Evolutionary conservation across 208 protist species (phyloP), one percentile per base, ranked within the genome.

Genomic region (Wallacemonas sp.): DNA sequence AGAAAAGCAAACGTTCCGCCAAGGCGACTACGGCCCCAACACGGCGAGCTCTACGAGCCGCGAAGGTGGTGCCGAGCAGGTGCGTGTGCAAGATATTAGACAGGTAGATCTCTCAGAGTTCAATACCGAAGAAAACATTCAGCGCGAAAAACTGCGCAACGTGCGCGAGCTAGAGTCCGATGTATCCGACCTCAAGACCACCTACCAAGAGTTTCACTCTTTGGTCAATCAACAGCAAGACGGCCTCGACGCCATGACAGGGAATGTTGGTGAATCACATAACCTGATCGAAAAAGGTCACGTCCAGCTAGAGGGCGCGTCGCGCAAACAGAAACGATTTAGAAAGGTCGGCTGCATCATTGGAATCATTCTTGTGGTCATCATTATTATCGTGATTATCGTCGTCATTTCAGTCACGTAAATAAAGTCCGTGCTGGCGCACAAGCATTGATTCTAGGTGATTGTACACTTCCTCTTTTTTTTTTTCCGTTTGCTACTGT

Each of bases 121-220:
- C 54, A 70, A 80, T 70, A 89, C 80, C 0, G 84, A 92, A 51
- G 86, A 94, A 69, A 82, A 78, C 17, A 77, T 89, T 47, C 81
- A 91, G 58, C 77, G 72, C 8, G 86, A 91, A 62, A 90, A 90
- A 66, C 63, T 90, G 46, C 72, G 77, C 21, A 82, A 76, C 59
- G 78, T 74, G n/a, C 55, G 68, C 22, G 86, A 92, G 62, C 81
- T 94, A 33, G 88, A 94, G 67, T 77, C 75, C 15, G 84, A 86
- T 26, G 75, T 94, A 65, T 79, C 79, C 60, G 88, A 94, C 31
- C 69, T 94, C 11, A 85, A 85, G 51, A 77, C 62, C 0, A 88
- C 77, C 2, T 92, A 92, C 42, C 80, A 88, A 15, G 85, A 94
- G 68, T 94, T 92, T 28, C 66, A 90, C 61, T 77, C 75, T 1